These are phyloP conservation scores for Somion occarium DNA, from an alignment of 1,284 basidiomycete genomes.

Conservation along the genomic window DNA sequence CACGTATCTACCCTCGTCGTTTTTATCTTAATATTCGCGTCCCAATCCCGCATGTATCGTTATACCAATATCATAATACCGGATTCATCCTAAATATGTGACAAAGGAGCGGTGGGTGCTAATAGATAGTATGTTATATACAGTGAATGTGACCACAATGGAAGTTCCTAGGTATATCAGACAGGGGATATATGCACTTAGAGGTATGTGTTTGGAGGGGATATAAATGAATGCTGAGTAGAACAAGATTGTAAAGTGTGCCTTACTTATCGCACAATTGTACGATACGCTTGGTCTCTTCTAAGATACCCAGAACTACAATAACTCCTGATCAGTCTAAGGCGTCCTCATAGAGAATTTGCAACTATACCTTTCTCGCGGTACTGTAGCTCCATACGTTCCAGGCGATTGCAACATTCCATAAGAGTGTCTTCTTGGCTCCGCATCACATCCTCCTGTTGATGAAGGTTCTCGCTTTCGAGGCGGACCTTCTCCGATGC, in stretches of 20 bases:
- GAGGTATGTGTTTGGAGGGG: no score
- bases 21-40: neutral
- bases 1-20: neutral
- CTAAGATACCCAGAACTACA: constrained; percentile 52
- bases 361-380: constrained; percentile 47
- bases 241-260: no score
- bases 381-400: constrained; percentile 51
- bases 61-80: neutral
- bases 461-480: constrained; percentile 23
- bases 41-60: constrained; percentile 1
- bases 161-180: no score
- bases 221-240: no score
- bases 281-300: constrained; percentile 50
- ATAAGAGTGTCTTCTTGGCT: constrained; percentile 49
- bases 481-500: constrained; percentile 48
- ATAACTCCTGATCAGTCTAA: neutral
- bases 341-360: neutral
- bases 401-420: constrained; percentile 47
- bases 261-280: constrained; percentile 42
- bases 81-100: neutral
- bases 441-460: constrained; percentile 44
- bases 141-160: no score
- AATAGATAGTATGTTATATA: no score
- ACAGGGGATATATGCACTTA: no score
- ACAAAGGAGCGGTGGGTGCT: no score